These are phyloP conservation scores for Pythium utonaiense DNA, from an alignment of 352 stramenopile genomes.

Conservation along the genomic window DNA sequence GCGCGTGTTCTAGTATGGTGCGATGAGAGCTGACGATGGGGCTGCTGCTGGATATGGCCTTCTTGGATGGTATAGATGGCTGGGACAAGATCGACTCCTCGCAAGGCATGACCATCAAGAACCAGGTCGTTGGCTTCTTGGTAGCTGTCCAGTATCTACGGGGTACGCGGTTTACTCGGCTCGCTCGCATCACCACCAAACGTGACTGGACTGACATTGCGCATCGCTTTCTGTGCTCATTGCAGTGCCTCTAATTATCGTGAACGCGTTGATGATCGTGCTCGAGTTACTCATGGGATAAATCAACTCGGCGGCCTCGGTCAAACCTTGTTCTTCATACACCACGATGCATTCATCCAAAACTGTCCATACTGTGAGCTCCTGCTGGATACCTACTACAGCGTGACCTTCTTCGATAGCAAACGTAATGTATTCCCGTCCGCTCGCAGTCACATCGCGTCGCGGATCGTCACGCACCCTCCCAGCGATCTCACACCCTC, in stretches of 20 bases:
- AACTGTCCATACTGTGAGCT: too few relatives aligned
- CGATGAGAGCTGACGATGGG: neutral
- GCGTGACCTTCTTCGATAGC: too few relatives aligned
- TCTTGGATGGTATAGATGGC: slow-evolving; percentile 43
- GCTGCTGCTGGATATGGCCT: neutral
- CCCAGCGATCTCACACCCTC: too few relatives aligned
- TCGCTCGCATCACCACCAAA: neutral
- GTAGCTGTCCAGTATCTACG: slow-evolving; percentile 83
- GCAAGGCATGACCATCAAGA: slow-evolving; percentile 83
- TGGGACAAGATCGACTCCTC: slow-evolving; percentile 82
- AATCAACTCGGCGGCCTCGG: neutral
- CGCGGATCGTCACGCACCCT: too few relatives aligned
- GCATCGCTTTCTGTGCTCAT: neutral
- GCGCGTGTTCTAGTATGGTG: too few relatives aligned
- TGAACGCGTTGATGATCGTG: slow-evolving; percentile 81
- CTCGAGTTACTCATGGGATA: slow-evolving; percentile 77
- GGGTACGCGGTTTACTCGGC: slow-evolving; percentile 37
- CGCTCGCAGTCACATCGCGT: too few relatives aligned
- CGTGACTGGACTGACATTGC: slow-evolving; percentile 6
- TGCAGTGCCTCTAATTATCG: slow-evolving; percentile 75
- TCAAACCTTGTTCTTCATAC: neutral
- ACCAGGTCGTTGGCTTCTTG: slow-evolving; percentile 83
- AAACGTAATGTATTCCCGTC: too few relatives aligned
- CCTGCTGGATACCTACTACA: too few relatives aligned
- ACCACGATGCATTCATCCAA: neutral